A percentile compares a stretch with the other conserved stretches of the same genome.
phyloP scores from a whole-genome alignment of 495 filamentous ascomycete genomes.

The Podospora pseudocomata region DNA sequence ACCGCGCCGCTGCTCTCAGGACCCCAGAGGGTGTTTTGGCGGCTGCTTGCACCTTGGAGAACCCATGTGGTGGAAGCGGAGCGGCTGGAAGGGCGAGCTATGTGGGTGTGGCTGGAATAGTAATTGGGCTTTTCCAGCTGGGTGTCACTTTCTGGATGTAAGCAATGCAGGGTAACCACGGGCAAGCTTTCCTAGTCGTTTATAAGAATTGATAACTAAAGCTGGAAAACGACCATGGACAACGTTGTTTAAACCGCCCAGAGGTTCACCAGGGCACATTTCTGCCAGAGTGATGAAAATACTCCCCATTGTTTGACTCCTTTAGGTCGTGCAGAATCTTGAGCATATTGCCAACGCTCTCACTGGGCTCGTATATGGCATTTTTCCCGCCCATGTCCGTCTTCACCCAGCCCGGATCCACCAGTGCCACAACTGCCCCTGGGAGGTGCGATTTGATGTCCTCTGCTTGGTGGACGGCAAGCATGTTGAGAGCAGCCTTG shows the following conservation, averaged over 20 bases:
- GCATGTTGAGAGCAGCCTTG: conserved; percentile 44
- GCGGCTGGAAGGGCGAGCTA: background rate
- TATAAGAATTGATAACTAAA: background rate
- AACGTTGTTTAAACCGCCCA: background rate
- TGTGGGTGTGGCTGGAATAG: background rate
- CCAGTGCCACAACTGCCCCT: conserved; percentile 46
- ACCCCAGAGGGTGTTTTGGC: background rate
- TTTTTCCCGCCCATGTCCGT: conserved; percentile 58
- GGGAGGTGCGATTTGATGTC: conserved; percentile 32
- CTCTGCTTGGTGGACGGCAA: conserved; percentile 40
- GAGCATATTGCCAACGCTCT: conserved; percentile 41
- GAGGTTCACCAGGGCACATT: conserved; percentile 28
- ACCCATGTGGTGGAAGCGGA: conserved; percentile 14
- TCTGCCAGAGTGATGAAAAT: conserved; percentile 26
- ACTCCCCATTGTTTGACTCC: conserved; percentile 39
- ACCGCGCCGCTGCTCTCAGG: conserved; percentile 17
- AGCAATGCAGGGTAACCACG: background rate
- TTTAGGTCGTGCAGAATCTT: conserved; percentile 29
- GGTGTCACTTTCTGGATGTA: background rate
- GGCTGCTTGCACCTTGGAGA: conserved; percentile 13
- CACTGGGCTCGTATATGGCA: conserved; percentile 46
- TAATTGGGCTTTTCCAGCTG: background rate
- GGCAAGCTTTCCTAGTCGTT: background rate
- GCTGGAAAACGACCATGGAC: background rate
- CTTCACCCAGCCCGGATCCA: conserved; percentile 62